Percentiles rank a stretch among this genome's conserved stretches.
Evolutionary conservation across 2,329 filamentous ascomycete species (phyloP).

Genomic region (Peltaster fructicola): DNA sequence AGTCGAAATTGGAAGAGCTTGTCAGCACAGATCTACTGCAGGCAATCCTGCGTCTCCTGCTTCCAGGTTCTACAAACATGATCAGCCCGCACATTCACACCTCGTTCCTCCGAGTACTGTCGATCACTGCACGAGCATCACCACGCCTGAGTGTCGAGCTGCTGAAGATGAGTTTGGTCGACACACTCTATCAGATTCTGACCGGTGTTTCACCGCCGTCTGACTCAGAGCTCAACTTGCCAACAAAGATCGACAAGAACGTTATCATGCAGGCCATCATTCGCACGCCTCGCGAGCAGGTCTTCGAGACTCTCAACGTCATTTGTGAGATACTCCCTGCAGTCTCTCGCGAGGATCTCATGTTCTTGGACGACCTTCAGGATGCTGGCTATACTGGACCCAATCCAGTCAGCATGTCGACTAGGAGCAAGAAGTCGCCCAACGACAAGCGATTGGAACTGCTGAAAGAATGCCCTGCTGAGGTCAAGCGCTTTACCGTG

Average conservation of each 20-base stretch:
- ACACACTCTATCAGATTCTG: constrained; percentile 91
- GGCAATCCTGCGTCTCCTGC: constrained; percentile 67
- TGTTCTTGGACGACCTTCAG: constrained; percentile 32
- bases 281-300: constrained; percentile 84
- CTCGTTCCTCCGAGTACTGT: constrained; percentile 80
- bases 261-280: constrained; percentile 98
- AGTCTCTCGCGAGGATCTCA: constrained; percentile 40
- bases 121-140: constrained; percentile 78
- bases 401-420: constrained; percentile 26
- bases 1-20: constrained; percentile 77
- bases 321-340: constrained; percentile 85
- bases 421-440: constrained; percentile 35
- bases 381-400: constrained; percentile 32
- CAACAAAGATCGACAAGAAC: constrained; percentile 81
- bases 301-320: constrained; percentile 92
- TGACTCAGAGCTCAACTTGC: constrained; percentile 52
- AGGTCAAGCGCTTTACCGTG: constrained; percentile 81
- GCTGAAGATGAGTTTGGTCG: constrained; percentile 90
- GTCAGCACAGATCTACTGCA: constrained; percentile 75
- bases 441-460: constrained; percentile 72
- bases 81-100: constrained; percentile 92
- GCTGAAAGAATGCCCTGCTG: constrained; percentile 61
- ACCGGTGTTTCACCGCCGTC: constrained; percentile 85
- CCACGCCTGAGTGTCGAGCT: constrained; percentile 74
- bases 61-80: constrained; percentile 88